Conservation (phyloP, 2,329 filamentous ascomycete species). For the Neonectria hederae region DNA sequence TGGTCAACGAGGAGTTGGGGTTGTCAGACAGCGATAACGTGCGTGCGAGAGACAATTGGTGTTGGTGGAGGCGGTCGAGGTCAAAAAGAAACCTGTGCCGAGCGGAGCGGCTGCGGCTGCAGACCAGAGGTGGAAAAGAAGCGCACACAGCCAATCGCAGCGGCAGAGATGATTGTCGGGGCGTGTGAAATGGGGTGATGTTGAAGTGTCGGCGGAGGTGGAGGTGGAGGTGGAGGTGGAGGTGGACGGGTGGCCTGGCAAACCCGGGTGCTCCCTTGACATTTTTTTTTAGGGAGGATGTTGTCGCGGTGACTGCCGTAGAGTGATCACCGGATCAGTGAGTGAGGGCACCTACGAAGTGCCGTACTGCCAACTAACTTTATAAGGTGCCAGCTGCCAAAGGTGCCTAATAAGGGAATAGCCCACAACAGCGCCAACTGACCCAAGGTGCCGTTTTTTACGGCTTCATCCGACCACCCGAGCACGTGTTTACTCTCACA, state of each 20-base stretch:
- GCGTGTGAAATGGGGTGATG: conserved; percentile 42
- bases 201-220: conserved; percentile 24
- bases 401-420: not conserved
- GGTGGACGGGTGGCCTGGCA: conserved; percentile 13
- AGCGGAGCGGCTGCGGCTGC: conserved; percentile 22
- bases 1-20: conserved; percentile 34
- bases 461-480: conserved; percentile 11
- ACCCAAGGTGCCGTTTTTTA: not conserved
- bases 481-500: not conserved
- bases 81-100: conserved; percentile 22
- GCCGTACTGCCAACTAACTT: not conserved
- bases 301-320: conserved; percentile 34
- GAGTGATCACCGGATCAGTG: not conserved
- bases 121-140: conserved; percentile 28
- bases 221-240: not conserved
- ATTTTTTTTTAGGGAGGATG: conserved; percentile 23
- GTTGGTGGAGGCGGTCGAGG: conserved; percentile 25
- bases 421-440: conserved; percentile 1
- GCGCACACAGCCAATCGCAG: conserved; percentile 39
- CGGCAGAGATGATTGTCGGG: conserved; percentile 36
- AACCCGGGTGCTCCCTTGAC: conserved; percentile 13
- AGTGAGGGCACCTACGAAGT: not conserved
- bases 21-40: conserved; percentile 22
- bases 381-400: not conserved
- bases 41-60: conserved; percentile 32